Percentiles rank a stretch among this genome's conserved stretches.
Conservation (phyloP, 2,329 filamentous ascomycete genomes). For the Mariannaea sp. region DNA sequence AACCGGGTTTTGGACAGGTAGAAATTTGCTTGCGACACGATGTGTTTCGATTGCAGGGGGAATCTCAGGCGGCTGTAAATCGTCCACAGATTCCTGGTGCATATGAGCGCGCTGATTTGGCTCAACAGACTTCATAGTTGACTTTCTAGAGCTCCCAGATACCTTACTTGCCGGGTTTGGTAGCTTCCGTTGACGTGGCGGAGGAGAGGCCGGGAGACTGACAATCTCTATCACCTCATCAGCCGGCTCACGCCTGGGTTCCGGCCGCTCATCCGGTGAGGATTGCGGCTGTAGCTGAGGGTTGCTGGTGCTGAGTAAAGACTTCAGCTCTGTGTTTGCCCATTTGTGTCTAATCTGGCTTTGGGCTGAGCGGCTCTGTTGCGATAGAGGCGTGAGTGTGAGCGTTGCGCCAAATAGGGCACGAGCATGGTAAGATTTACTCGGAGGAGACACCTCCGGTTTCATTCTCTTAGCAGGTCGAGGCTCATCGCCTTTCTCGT, state of each 20-base stretch:
- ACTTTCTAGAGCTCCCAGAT: background rate
- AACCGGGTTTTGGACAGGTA: background rate
- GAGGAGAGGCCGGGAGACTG: background rate
- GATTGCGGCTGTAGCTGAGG: background rate
- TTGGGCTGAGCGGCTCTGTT: constrained; percentile 21
- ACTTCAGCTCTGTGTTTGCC: constrained; percentile 20
- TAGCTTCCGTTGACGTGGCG: background rate
- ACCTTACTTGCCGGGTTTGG: background rate
- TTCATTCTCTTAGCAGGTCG: constrained; percentile 39
- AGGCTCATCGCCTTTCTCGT: constrained; percentile 23
- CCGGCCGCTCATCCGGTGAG: background rate
- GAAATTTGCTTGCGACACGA: background rate
- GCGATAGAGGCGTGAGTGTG: constrained; percentile 36
- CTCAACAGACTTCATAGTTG: background rate
- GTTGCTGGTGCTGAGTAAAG: background rate
- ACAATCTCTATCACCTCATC: background rate
- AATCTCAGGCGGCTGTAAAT: background rate
- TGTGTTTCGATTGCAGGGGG: background rate
- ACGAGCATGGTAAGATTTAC: constrained; percentile 42
- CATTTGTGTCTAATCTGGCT: constrained; percentile 28
- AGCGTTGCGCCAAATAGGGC: constrained; percentile 44
- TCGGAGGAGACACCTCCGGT: constrained; percentile 39
- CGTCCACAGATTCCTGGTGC: background rate
- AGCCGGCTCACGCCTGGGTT: background rate
- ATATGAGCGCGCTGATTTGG: background rate